Conservation (phyloP, 805 yeast genomes). For the Pichia gijzeniarum region DNA sequence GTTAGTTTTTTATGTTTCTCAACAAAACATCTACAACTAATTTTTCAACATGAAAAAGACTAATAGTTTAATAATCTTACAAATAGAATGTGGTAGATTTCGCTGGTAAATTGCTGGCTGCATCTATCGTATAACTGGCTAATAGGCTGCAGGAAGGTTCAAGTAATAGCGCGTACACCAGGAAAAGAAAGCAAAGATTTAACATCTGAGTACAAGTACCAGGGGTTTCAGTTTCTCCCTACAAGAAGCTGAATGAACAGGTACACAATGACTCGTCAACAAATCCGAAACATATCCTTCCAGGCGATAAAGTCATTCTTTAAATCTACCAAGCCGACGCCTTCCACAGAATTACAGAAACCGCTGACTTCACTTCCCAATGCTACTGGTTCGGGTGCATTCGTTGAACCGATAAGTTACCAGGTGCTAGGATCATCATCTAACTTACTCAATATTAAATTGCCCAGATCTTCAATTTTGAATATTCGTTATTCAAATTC, state of each 20-base stretch:
- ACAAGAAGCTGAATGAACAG: background rate
- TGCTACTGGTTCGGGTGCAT: conserved; percentile 42
- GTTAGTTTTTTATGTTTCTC: too few relatives aligned
- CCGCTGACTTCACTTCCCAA: conserved; percentile 27
- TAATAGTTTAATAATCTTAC: too few relatives aligned
- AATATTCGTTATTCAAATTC: conserved; percentile 32
- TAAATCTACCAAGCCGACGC: conserved; percentile 6
- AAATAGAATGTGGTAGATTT: too few relatives aligned
- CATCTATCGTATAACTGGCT: too few relatives aligned
- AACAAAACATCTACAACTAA: too few relatives aligned
- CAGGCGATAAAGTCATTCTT: conserved; percentile 6
- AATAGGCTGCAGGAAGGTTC: too few relatives aligned
- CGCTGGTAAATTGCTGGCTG: too few relatives aligned
- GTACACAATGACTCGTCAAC: background rate
- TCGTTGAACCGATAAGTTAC: conserved; percentile 37
- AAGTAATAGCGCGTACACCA: too few relatives aligned
- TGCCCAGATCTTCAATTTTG: conserved; percentile 37
- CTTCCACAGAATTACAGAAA: conserved; percentile 10
- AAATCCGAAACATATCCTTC: conserved; percentile 7
- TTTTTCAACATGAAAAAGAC: too few relatives aligned
- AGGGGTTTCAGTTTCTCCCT: too few relatives aligned
- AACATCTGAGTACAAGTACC: too few relatives aligned
- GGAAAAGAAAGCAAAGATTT: too few relatives aligned
- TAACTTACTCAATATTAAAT: conserved; percentile 35
- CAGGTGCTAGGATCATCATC: conserved; percentile 35